Percentiles rank a stretch among this genome's conserved stretches.
phyloP scores from a whole-genome alignment of 805 yeast species.

The Candida rishiriensis region DNA sequence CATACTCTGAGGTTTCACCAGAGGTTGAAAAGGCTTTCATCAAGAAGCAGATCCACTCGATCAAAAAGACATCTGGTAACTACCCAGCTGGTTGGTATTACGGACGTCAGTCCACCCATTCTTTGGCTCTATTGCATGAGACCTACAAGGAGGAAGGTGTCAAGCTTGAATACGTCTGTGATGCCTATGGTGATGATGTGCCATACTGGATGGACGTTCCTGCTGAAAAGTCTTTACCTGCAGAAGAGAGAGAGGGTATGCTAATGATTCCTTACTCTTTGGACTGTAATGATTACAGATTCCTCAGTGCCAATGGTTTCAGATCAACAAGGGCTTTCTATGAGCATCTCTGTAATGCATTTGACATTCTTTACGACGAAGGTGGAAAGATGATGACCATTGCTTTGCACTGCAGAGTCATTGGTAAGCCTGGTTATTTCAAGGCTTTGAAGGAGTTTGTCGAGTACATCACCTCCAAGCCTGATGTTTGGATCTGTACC shows the following conservation, averaged over 20 bases:
- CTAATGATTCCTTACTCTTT: conserved; percentile 26
- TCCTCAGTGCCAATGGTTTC: conserved; percentile 23
- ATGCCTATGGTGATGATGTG: conserved; percentile 34
- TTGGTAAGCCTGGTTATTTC: conserved; percentile 34
- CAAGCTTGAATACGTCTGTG: conserved; percentile 32
- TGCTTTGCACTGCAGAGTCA: conserved; percentile 33
- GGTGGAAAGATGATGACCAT: conserved; percentile 36
- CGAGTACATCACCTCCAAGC: conserved; percentile 29
- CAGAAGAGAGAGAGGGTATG: conserved; percentile 22
- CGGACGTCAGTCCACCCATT: conserved; percentile 31
- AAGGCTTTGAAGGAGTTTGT: conserved; percentile 33
- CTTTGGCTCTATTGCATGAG: conserved; percentile 31
- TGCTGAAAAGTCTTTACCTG: conserved; percentile 15
- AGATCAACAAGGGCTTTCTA: conserved; percentile 24
- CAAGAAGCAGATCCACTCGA: conserved; percentile 25
- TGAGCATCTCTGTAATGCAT: conserved; percentile 32
- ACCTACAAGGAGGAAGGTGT: conserved; percentile 31
- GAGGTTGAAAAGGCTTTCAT: conserved; percentile 33
- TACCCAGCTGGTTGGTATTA: conserved; percentile 35
- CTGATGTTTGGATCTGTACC: conserved; percentile 36
- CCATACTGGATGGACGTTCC: conserved; percentile 35
- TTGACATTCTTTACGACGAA: conserved; percentile 34
- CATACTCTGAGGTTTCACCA: conserved; percentile 27
- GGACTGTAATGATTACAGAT: conserved; percentile 25
- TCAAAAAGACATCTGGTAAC: conserved; percentile 30